Evolutionary conservation across 148 eudicot species (phyloP), one percentile per base, ranked within the genome.

Genomic region (Pharnaceum exiguum): DNA sequence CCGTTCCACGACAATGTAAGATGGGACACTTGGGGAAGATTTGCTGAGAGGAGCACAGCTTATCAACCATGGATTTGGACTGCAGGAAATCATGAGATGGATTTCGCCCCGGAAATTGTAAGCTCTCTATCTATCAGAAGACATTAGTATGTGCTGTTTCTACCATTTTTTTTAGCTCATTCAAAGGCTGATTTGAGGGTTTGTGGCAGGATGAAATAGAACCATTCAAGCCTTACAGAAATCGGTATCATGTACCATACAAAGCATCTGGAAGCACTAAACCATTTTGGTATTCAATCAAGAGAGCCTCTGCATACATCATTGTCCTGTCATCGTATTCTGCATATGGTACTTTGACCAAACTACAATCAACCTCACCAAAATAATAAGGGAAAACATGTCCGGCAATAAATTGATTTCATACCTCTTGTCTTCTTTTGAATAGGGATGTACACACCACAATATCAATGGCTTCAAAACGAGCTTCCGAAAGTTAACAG

Each of bases 51-150:
- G 47, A 82, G 75, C n/a, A 65, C 29, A 4, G 87, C 81, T 22
- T 82, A 76, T 76, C 87, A 82, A 51, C 87, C 84, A 35, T 82
- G 89, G 89, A 83, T 83, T 39, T 83, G 84, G 89, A 77, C 89
- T 2, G 78, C 77, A 0, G 89, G 89, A 10, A 79, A 83, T 69
- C 89, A 79, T 37, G 89, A 83, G 46, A 21, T 83, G 11, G 82
- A 79, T 64, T 83, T 66, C 46, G 80, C 54, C 22, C 84, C 89
- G 32, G 78, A 79, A 63, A 53, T 83, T 43, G 85, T 83, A 77
- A 60, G 84, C 33, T 55, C 33, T 30, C 4, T 10, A 13, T 28
- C 37, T 25, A 49, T 3, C 5, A 21, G 6, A 12, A n/a, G n/a
- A n/a, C n/a, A n/a, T n/a, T n/a, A n/a, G n/a, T n/a, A n/a, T n/a